Evolutionary conservation across 2,329 filamentous ascomycete species (phyloP).

Genomic region (Trichocomaceae sp.): DNA sequence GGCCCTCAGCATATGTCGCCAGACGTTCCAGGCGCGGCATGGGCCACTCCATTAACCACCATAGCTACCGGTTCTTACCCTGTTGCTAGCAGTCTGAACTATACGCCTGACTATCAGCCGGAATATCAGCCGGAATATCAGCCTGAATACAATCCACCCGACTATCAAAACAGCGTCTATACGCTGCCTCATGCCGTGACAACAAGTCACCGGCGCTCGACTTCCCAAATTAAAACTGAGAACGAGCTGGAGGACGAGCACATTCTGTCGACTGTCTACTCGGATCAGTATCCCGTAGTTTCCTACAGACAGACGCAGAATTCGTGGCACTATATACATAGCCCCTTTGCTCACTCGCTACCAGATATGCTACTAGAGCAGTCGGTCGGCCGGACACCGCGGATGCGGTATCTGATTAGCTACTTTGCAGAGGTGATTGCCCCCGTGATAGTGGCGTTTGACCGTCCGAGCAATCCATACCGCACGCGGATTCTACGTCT

Average conservation of each 20-base stretch:
- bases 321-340: conserved; percentile 3
- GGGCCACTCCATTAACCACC: neutral
- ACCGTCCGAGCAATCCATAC: conserved; percentile 79
- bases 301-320: conserved; percentile 8
- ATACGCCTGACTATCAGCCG: neutral
- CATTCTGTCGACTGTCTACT: neutral
- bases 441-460: conserved; percentile 84
- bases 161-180: conserved; percentile 1
- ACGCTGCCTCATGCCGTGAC: neutral
- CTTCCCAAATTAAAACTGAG: conserved; percentile 4
- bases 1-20: neutral
- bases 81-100: neutral
- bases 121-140: no score
- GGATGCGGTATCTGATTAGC: conserved; percentile 82
- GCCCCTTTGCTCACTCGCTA: conserved; percentile 19
- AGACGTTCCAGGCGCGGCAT: neutral
- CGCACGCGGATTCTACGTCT: conserved; percentile 73
- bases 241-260: conserved; percentile 4
- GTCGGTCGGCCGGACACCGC: conserved; percentile 59
- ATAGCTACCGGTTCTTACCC: neutral
- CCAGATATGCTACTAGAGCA: conserved; percentile 32
- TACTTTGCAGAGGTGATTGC: conserved; percentile 93
- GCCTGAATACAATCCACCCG: no score
- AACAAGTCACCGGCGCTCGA: conserved; percentile 4
- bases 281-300: neutral